Percentiles rank a stretch among this genome's conserved stretches.
Conservation (phyloP, 305 asterid species). For the Fraxinus latifolia region DNA sequence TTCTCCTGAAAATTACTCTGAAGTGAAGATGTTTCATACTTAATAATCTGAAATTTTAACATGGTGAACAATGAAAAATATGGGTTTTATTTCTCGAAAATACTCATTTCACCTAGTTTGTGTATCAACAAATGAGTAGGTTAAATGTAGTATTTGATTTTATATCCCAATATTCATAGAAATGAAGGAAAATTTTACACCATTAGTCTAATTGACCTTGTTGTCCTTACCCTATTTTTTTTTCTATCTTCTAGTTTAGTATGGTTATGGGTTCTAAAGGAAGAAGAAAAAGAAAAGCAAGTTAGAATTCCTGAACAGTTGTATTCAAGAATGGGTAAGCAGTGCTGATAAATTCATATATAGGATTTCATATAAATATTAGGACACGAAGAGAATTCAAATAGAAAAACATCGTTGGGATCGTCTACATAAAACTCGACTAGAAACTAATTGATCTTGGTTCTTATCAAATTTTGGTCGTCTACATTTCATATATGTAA, state of each 20-base stretch:
- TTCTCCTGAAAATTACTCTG: neutral
- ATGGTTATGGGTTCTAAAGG: neutral
- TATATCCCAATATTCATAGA: neutral
- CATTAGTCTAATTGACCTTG: neutral
- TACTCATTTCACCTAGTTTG: neutral
- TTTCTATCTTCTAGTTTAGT: neutral
- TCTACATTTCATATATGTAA: neutral
- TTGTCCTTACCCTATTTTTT: neutral
- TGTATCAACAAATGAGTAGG: neutral
- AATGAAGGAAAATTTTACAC: neutral
- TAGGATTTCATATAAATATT: neutral
- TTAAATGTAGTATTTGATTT: neutral
- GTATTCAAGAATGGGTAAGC: neutral
- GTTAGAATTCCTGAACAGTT: neutral
- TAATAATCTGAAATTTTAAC: neutral
- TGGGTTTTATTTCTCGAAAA: neutral
- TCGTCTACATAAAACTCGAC: neutral
- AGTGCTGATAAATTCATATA: neutral
- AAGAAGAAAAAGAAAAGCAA: neutral
- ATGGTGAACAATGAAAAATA: neutral
- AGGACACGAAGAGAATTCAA: neutral
- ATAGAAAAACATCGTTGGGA: neutral
- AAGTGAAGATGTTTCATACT: neutral
- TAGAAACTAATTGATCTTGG: neutral
- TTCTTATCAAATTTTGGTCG: neutral